phyloP scores from a whole-genome alignment of 345 rosid genomes.

The Psidium guajava region DNA sequence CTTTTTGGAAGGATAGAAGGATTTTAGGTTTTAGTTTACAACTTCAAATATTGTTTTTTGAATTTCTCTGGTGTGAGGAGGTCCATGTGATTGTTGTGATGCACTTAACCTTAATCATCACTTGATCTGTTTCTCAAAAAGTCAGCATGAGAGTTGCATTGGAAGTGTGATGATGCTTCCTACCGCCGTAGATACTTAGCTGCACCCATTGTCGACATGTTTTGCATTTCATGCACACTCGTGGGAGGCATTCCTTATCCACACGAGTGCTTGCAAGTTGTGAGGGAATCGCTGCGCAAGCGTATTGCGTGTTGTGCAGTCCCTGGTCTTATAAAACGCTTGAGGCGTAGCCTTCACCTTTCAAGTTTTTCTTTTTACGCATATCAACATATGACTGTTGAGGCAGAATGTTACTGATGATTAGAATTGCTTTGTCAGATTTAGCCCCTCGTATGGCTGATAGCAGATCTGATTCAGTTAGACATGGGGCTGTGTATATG shows the following conservation, averaged over 20 bases:
- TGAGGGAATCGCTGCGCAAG: background rate
- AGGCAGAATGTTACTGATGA: background rate
- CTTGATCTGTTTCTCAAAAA: no score
- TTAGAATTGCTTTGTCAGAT: background rate
- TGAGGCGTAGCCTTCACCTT: background rate
- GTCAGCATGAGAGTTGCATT: no score
- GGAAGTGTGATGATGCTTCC: no score
- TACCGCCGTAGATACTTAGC: no score
- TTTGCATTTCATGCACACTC: background rate
- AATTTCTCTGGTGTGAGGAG: no score
- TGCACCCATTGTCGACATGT: no score
- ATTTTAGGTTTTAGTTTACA: no score
- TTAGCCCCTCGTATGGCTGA: background rate
- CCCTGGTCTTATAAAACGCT: background rate
- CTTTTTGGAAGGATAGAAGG: no score
- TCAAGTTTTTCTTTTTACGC: background rate
- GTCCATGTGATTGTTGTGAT: no score
- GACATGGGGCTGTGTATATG: background rate
- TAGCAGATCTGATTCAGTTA: background rate
- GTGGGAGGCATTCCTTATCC: background rate
- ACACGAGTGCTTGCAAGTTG: background rate
- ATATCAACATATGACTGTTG: background rate
- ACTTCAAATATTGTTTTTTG: no score
- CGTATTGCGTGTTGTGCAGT: background rate
- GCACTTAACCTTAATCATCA: no score